Evolutionary conservation across 2,329 filamentous ascomycete species (phyloP).

Genomic region (Ophiostoma fasciatum): DNA sequence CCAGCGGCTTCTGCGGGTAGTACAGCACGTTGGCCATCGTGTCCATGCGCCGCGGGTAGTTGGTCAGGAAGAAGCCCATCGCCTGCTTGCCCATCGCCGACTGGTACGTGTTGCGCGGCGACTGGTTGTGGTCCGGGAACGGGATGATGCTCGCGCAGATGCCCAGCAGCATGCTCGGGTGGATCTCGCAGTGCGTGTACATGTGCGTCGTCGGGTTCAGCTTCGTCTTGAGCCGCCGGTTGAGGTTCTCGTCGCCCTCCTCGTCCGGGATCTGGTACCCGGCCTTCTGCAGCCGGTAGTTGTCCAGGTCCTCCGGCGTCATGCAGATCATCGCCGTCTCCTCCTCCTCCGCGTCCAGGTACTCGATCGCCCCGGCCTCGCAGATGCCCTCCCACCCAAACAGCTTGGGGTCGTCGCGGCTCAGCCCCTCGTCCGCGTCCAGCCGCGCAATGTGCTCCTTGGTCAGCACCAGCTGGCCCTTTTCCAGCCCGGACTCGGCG

Average conservation of each 20-base stretch:
- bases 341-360: slow-evolving; percentile 94
- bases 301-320: slow-evolving; percentile 88
- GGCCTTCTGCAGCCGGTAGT: slow-evolving; percentile 51
- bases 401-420: slow-evolving; percentile 42
- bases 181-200: slow-evolving; percentile 98
- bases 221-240: slow-evolving; percentile 75
- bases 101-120: slow-evolving; percentile 96
- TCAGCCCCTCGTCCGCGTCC: slow-evolving; percentile 47
- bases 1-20: slow-evolving; percentile 94
- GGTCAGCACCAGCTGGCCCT: slow-evolving; percentile 65
- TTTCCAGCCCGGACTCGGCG: slow-evolving; percentile 38
- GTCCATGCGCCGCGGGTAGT: slow-evolving; percentile 94
- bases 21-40: slow-evolving; percentile 99
- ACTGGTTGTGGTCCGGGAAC: slow-evolving; percentile 97
- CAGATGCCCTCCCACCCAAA: slow-evolving; percentile 86
- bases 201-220: slow-evolving; percentile 78
- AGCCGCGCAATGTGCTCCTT: slow-evolving; percentile 68
- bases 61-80: slow-evolving; percentile 97
- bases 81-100: slow-evolving; percentile 99
- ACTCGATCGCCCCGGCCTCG: slow-evolving; percentile 76
- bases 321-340: slow-evolving; percentile 99
- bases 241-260: slow-evolving; percentile 56
- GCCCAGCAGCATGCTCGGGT: slow-evolving; percentile 96
- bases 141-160: slow-evolving; percentile 99
- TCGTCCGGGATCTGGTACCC: slow-evolving; percentile 23